These are phyloP conservation scores for Cryphonectria carpinicola DNA, from an alignment of 2,329 filamentous ascomycete species.

Conservation along the genomic window DNA sequence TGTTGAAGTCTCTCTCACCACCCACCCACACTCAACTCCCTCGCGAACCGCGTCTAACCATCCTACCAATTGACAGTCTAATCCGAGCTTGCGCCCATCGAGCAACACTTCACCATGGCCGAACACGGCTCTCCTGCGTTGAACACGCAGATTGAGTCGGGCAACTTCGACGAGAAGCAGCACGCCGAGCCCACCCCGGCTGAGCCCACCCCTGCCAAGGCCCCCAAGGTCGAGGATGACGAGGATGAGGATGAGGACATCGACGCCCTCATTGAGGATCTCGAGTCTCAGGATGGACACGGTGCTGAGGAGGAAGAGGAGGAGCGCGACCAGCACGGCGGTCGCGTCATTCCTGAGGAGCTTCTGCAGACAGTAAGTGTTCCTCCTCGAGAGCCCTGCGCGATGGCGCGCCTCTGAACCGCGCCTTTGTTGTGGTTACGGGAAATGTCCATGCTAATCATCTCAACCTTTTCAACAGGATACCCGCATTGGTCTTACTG, in stretches of 20 bases:
- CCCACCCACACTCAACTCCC: background rate
- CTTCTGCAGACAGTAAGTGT: conserved; percentile 68
- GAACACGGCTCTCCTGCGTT: conserved; percentile 62
- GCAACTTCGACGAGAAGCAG: conserved; percentile 68
- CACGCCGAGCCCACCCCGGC: conserved; percentile 40
- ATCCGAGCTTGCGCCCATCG: conserved; percentile 28
- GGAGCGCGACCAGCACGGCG: conserved; percentile 51
- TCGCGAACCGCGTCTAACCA: conserved; percentile 30
- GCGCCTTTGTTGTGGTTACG: background rate
- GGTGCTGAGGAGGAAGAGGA: conserved; percentile 61
- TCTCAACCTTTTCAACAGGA: conserved; percentile 13
- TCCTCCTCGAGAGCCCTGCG: background rate
- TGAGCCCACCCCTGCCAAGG: conserved; percentile 39
- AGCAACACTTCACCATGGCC: conserved; percentile 51
- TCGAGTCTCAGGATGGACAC: conserved; percentile 79
- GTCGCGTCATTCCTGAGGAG: conserved; percentile 70
- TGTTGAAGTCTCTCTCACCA: background rate
- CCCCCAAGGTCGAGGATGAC: conserved; percentile 54
- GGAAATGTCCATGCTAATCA: conserved; percentile 2
- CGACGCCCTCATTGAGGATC: conserved; percentile 83
- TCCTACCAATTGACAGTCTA: conserved; percentile 31
- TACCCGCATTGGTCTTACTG: conserved; percentile 60
- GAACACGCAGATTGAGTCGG: conserved; percentile 67
- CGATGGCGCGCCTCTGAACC: background rate
- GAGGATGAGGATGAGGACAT: conserved; percentile 84